Evolutionary conservation across 23 red algal species (phyloP), one percentile per base, ranked within the genome.

Genomic region (Gracilaria domingensis): DNA sequence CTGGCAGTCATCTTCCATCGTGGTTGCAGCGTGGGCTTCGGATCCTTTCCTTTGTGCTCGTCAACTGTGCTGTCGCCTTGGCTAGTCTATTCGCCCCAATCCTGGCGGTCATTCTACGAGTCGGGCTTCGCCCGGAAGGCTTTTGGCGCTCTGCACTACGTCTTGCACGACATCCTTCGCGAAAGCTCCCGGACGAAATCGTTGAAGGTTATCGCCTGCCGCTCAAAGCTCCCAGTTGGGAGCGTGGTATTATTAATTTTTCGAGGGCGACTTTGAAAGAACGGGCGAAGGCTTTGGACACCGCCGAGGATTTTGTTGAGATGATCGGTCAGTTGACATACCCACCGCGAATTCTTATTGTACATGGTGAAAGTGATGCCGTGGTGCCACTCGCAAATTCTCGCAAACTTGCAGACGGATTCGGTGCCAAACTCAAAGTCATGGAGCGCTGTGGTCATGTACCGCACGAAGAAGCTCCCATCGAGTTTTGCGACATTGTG

Each of bases 351-450:
- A 84, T 95, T 8, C 73, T 95, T 25, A 86, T 95, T 66, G 86
- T 95, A 20, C 93, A 95, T 76, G 93, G 93, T 17, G 77, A 78
- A 45, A 38, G 80, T 23, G 93, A 95, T 90, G 75, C 65, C 2
- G 33, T 95, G n/a, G 84, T 95, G 9, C 93, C 93, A 21, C 76
- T 95, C 25, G 45, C 59, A n/a, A 95, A 95, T 65, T 95, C 93
- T 30, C n/a, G 71, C 32, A 75, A 12, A 12, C 76, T 95, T 37
- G 83, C 77, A 9, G 36, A 83, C 17, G 53, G 72, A 6, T 66
- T 89, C 18, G 84, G 77, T 12, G 85, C 85, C 24, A 36, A 61
- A 75, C 50, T 95, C 4, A 35, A 42, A 6, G 72, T 95, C 24
- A 83, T 95, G 78, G 57, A 88, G 11, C 34, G 66, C 34, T 95